These are phyloP conservation scores for Russula griseocarnosa DNA, from an alignment of 768 basidiomycete genomes.

Conservation along the genomic window DNA sequence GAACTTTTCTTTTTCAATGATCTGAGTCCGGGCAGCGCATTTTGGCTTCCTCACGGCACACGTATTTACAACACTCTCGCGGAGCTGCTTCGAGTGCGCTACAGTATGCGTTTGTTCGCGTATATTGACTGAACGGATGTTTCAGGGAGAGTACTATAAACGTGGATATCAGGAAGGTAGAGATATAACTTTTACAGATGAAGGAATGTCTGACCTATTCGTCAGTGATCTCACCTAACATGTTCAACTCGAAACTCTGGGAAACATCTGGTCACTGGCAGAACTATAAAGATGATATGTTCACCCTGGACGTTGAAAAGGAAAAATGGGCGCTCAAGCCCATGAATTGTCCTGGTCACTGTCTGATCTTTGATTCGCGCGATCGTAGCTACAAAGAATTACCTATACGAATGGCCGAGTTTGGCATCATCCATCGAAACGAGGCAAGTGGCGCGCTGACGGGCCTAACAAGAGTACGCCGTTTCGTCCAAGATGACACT, in stretches of 20 bases:
- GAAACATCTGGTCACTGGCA: constrained; percentile 98
- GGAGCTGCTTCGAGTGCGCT: constrained; percentile 80
- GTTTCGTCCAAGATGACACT: constrained; percentile 97
- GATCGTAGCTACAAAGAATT: constrained; percentile 94
- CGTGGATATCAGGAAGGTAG: constrained; percentile 92
- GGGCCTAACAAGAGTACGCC: constrained; percentile 86
- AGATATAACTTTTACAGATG: constrained; percentile 20
- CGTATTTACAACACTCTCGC: constrained; percentile 93
- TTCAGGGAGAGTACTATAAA: constrained; percentile 85
- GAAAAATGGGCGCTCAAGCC: constrained; percentile 95
- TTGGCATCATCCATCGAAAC: constrained; percentile 95
- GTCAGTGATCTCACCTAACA: constrained; percentile 93
- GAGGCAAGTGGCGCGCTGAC: constrained; percentile 93
- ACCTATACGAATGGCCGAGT: constrained; percentile 97
- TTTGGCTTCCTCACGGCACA: constrained; percentile 97
- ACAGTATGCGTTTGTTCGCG: constrained; percentile 7
- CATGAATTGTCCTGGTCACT: constrained; percentile 99
- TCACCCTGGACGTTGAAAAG: constrained; percentile 89
- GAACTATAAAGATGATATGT: constrained; percentile 99
- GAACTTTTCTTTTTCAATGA: constrained; percentile 99
- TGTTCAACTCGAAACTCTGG: constrained; percentile 96
- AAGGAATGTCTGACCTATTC: constrained; percentile 9
- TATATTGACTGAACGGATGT: constrained; percentile 7
- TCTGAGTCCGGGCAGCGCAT: constrained; percentile 88
- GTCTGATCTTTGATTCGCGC: constrained; percentile 89